Evolutionary conservation across 2,329 filamentous ascomycete genomes (phyloP).

Genomic region (Ceratocystiopsis sp.): DNA sequence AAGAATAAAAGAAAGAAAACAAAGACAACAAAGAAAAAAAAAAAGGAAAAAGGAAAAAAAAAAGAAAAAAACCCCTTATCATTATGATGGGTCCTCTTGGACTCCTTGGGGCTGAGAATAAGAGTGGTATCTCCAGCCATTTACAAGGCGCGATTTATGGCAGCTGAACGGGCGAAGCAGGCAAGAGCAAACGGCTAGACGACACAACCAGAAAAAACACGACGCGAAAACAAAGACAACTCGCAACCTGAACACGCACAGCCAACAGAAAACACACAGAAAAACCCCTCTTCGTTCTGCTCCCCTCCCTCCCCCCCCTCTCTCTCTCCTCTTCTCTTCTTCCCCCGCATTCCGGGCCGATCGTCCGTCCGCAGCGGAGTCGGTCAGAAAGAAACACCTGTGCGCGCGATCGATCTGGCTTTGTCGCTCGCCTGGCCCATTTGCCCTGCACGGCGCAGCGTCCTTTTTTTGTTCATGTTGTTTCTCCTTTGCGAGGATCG

Average conservation of each 20-base stretch:
- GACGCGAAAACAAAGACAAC: too few relatives aligned
- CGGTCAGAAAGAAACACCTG: too few relatives aligned
- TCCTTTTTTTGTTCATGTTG: too few relatives aligned
- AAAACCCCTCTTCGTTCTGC: neutral
- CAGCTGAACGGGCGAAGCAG: too few relatives aligned
- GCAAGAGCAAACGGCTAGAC: neutral
- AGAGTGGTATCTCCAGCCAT: neutral
- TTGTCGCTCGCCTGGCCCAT: too few relatives aligned
- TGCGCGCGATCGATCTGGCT: too few relatives aligned
- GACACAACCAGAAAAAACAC: neutral
- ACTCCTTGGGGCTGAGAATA: too few relatives aligned
- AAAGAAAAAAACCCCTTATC: neutral
- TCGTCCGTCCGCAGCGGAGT: too few relatives aligned
- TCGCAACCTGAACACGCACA: neutral
- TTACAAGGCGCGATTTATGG: too few relatives aligned
- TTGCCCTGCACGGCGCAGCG: too few relatives aligned
- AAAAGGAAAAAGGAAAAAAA: neutral
- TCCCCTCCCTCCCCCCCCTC: neutral
- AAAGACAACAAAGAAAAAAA: neutral
- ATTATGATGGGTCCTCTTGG: too few relatives aligned
- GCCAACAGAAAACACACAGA: neutral
- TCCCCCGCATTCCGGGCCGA: constrained; percentile 1
- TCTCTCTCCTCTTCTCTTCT: constrained; percentile 1
- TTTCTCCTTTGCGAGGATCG: too few relatives aligned
- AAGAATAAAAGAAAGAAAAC: neutral